phyloP scores from a whole-genome alignment of 768 basidiomycete genomes.

The Mycena olivaceomarginata region DNA sequence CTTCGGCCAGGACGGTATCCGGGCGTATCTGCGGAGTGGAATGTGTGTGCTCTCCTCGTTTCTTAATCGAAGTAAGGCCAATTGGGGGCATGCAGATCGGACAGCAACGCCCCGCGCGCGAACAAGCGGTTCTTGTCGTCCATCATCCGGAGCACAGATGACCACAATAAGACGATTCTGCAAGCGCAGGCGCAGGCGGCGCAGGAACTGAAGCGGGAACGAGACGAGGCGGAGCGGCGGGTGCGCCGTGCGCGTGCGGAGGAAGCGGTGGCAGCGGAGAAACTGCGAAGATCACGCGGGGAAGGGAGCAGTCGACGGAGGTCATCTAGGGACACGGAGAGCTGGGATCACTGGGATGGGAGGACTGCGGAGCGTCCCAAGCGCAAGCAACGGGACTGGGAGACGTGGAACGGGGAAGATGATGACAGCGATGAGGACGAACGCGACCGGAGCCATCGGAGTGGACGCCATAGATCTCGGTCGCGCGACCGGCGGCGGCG shows the following conservation, averaged over 20 bases:
- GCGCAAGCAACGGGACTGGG: slow-evolving; percentile 69
- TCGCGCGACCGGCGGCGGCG: slow-evolving; percentile 33
- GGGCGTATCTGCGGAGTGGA: slow-evolving; percentile 81
- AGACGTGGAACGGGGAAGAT: slow-evolving; percentile 67
- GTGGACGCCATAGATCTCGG: slow-evolving; percentile 47
- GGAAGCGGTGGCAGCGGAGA: slow-evolving; percentile 85
- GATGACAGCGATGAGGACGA: slow-evolving; percentile 60
- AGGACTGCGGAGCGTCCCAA: slow-evolving; percentile 68
- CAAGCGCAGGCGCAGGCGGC: slow-evolving; percentile 84
- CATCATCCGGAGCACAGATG: slow-evolving; percentile 95
- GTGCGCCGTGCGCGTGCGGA: slow-evolving; percentile 82
- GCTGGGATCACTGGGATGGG: slow-evolving; percentile 75
- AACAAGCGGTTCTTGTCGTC: slow-evolving; percentile 90
- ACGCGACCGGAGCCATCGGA: slow-evolving; percentile 43
- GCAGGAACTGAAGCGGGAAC: slow-evolving; percentile 81
- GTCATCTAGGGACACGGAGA: slow-evolving; percentile 49
- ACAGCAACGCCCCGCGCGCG: slow-evolving; percentile 84
- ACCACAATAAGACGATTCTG: slow-evolving; percentile 93
- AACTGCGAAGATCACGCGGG: slow-evolving; percentile 60
- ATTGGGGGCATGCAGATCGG: slow-evolving; percentile 63
- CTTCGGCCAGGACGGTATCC: slow-evolving; percentile 86
- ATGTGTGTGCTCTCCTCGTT: slow-evolving; percentile 57
- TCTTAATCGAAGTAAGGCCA: neutral
- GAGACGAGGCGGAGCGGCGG: slow-evolving; percentile 78
- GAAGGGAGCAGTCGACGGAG: slow-evolving; percentile 52